These are phyloP conservation scores for Marasmius sp. DNA, from an alignment of 1,284 basidiomycete genomes.

Conservation along the genomic window DNA sequence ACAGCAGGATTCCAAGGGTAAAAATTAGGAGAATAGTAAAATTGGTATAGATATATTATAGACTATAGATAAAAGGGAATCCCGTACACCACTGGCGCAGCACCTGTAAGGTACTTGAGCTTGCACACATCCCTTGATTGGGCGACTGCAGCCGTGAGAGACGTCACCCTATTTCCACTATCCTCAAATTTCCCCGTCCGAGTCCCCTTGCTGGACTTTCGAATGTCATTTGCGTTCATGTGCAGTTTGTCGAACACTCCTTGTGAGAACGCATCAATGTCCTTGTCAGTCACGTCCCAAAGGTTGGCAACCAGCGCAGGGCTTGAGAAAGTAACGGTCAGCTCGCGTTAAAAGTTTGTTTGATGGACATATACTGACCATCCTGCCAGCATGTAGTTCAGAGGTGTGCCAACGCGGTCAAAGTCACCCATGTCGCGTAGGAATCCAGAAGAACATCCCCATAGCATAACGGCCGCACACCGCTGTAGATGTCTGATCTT, in stretches of 20 bases:
- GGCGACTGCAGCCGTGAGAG: slow-evolving; percentile 80
- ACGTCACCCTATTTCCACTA: slow-evolving; percentile 31
- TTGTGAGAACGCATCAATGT: slow-evolving; percentile 92
- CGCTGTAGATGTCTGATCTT: slow-evolving; percentile 77
- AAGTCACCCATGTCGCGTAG: slow-evolving; percentile 91
- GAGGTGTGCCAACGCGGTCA: slow-evolving; percentile 88
- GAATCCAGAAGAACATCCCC: slow-evolving; percentile 96
- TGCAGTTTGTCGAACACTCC: slow-evolving; percentile 78
- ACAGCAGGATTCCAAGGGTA: no score
- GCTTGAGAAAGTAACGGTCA: slow-evolving; percentile 38
- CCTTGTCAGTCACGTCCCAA: slow-evolving; percentile 98
- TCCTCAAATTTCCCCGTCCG: slow-evolving; percentile 12
- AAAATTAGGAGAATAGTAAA: no score
- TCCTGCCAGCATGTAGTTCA: slow-evolving; percentile 94
- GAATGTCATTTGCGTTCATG: slow-evolving; percentile 45
- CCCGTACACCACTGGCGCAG: slow-evolving; percentile 92
- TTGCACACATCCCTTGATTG: slow-evolving; percentile 80
- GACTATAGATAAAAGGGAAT: slow-evolving; percentile 80
- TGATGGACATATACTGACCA: slow-evolving; percentile 61
- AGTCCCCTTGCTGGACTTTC: slow-evolving; percentile 19
- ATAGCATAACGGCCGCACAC: slow-evolving; percentile 95
- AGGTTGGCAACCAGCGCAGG: slow-evolving; percentile 92
- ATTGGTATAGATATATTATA: background rate
- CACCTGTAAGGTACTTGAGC: slow-evolving; percentile 93
- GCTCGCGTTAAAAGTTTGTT: background rate